A percentile compares a stretch with the other conserved stretches of the same genome.
phyloP scores from a whole-genome alignment of 208 protist genomes.

The Strigomonas galati region DNA sequence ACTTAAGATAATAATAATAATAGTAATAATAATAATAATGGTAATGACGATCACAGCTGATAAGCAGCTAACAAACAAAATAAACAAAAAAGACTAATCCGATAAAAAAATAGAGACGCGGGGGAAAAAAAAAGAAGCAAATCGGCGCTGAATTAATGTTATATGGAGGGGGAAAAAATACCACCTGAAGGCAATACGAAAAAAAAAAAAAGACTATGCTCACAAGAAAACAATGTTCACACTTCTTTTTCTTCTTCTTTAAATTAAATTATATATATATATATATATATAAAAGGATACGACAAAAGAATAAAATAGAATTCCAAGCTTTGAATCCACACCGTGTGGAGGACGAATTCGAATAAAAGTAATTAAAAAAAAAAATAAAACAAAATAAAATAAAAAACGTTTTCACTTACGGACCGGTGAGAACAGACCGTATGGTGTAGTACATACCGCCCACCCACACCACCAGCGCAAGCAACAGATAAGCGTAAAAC shows the following conservation, averaged over 20 bases:
- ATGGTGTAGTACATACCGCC: conserved; percentile 53
- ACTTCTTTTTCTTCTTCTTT: neutral
- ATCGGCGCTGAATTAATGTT: too few relatives aligned
- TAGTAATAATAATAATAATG: too few relatives aligned
- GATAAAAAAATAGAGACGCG: neutral
- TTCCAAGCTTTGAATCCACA: too few relatives aligned
- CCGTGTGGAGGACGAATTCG: too few relatives aligned
- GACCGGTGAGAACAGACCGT: conserved; percentile 15
- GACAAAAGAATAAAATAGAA: too few relatives aligned
- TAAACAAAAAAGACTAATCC: conserved; percentile 14
- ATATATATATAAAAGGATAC: neutral
- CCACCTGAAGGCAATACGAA: neutral
- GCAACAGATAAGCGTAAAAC: conserved; percentile 54
- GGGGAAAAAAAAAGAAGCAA: neutral
- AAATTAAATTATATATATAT: conserved; percentile 7
- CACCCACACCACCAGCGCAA: conserved; percentile 43
- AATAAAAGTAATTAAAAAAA: too few relatives aligned
- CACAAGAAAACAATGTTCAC: neutral
- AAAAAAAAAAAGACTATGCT: conserved; percentile 8
- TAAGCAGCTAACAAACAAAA: conserved; percentile 4
- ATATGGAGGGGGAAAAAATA: too few relatives aligned
- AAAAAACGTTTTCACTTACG: neutral
- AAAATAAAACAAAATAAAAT: neutral
- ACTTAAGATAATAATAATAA: neutral
- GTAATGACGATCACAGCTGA: too few relatives aligned